phyloP scores from a whole-genome alignment of 805 yeast genomes.

The Grigorovia yakushimaensis region DNA sequence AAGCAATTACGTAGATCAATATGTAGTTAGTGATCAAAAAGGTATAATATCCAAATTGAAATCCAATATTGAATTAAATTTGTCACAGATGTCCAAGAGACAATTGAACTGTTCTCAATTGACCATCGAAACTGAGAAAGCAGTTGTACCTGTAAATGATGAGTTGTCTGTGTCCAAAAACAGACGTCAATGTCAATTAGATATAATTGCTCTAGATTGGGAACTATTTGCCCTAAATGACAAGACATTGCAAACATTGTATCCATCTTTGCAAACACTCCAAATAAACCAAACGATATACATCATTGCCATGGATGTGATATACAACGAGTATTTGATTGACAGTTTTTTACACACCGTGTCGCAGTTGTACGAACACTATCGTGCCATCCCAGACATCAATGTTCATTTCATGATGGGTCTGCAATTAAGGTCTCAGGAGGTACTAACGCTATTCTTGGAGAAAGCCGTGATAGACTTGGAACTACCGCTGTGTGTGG shows the following conservation, averaged over 20 bases:
- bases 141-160: too few species aligned
- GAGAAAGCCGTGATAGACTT: conserved; percentile 18
- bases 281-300: conserved; percentile 6
- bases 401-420: conserved; percentile 18
- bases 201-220: conserved; percentile 26
- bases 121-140: neutral
- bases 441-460: conserved; percentile 20
- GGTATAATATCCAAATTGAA: conserved; percentile 23
- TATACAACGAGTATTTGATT: conserved; percentile 29
- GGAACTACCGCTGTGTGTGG: conserved; percentile 12
- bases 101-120: conserved; percentile 1
- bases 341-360: conserved; percentile 23
- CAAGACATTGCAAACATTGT: neutral
- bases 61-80: conserved; percentile 19
- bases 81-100: conserved; percentile 18
- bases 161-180: neutral
- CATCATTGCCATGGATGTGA: conserved; percentile 29
- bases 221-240: conserved; percentile 16
- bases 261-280: conserved; percentile 3
- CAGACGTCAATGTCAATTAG: conserved; percentile 8
- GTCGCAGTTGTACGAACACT: conserved; percentile 8
- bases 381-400: neutral
- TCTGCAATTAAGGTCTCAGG: conserved; percentile 27
- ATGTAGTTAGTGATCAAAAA: conserved; percentile 26
- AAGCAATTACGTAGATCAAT: conserved; percentile 22